Evolutionary conservation across 2,329 filamentous ascomycete genomes (phyloP), one percentile per base, ranked within the genome.

Genomic region (Nigrospora oryzae): DNA sequence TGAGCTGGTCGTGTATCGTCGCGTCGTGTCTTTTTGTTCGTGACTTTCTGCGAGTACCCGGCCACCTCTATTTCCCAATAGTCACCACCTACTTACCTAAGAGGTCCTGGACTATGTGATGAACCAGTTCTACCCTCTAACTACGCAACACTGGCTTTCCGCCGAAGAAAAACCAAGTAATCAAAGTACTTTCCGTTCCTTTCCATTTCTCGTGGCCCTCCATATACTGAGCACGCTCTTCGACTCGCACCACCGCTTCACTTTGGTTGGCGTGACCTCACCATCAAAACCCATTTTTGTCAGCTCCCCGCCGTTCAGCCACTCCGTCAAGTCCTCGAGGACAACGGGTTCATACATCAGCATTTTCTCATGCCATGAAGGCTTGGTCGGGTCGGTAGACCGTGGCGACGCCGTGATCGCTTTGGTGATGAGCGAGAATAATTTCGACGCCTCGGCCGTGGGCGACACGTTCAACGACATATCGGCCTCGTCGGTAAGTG

Each of bases 361-460:
- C 39, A 98, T 96, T 66, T 89, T 94, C 64, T 97, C 89, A 54
- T 94, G 75, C 87, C 90, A 97, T 2, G 79, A 89, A 13, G 79
- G 80, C 3, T 73, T 60, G 7, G 51, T 50, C 1, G 72, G 64
- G 51, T 82, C 68, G 4, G 55, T 68, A 0, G 75, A 70, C 12
- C 68, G 69, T 3, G 78, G 71, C 4, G 71, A 68, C 1, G 66
- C 65, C 10, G 57, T 74, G 11, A 84, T 66, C 1, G 79, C 79
- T 35, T 67, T 65, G 0, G 74, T 76, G 42, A 84, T 81, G 50
- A 70, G 62, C 23, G 56, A 54, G 49, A 81, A 81, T 19, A 81
- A 54, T 0, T 56, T 58, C 1, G 63, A 51, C 50, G 78, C 68
- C 38, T 72, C 59, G 11, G 66, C 61, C 0, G 63, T 69, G 0